Base-by-base conservation (phyloP, 345 rosid genomes). In the Brassica carinata region DNA sequence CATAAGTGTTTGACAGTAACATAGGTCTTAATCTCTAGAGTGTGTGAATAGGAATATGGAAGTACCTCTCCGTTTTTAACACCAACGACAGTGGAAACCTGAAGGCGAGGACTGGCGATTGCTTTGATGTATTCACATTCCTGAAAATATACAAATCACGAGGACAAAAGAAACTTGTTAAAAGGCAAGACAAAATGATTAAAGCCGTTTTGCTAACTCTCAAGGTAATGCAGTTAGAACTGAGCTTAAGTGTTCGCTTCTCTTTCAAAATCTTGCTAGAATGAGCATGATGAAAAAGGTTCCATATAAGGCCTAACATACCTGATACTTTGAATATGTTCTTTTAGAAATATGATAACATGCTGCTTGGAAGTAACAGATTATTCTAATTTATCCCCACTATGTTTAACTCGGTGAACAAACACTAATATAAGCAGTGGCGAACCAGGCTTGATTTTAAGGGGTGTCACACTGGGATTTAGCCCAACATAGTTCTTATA, bases 51-150 rank as follows among this genome's bases (percentile, higher is more conserved):
- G 31, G 76, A 65, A 77, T 67, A 8, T 67, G n/a, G 71, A 70
- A 64, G 69, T 88, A 91, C 99, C 96, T 95, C 90, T 81, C 99
- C 99, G 0, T 98, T 95, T 86, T 73, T 90, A 26, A 83, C 33
- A 87, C 93, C 99, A 74, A 95, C 99, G 69, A 95, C 99, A 10
- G 97, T 93, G 64, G 99, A 95, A 67, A 68, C 64, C 26, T 80
- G 89, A 82, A 95, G 99, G 70, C 91, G 93, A 29, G 99, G 98
- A 67, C 53, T 82, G 69, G 99, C 98, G 15, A 90, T 69, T 40
- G 91, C 96, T 79, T 85, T 87, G 62, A 95, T 94, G 85, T 91
- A 91, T 81, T 93, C 99, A 85, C 99, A 95, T 84, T 95, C 99
- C 98, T 95, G 87, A 19, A 19, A 34, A 62, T 65, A 48, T 17